A percentile compares a stretch with the other conserved stretches of the same genome.
Evolutionary conservation across 2,329 filamentous ascomycete genomes (phyloP).

Genomic region (Colletotrichum sp.): DNA sequence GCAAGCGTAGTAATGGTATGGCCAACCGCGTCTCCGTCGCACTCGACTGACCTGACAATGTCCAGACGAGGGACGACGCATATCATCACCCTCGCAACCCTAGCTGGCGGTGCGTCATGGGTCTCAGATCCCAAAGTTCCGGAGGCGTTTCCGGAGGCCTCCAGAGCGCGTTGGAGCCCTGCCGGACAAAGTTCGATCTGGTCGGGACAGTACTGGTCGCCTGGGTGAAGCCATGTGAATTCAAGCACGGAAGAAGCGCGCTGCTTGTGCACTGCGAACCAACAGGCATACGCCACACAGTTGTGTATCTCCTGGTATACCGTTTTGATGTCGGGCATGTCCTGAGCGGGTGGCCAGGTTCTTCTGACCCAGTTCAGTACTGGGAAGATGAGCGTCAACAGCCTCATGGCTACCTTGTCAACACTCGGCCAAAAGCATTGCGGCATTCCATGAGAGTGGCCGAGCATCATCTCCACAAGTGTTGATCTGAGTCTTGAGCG

Average conservation of each 20-base stretch:
- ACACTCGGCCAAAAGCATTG: constrained; percentile 33
- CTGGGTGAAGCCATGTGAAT: constrained; percentile 31
- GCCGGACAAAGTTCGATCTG: constrained; percentile 22
- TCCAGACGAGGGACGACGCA: constrained; percentile 28
- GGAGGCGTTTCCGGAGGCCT: background rate
- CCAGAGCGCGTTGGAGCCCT: background rate
- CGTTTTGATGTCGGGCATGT: background rate
- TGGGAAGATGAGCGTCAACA: constrained; percentile 27
- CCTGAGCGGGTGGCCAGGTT: background rate
- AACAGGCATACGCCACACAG: constrained; percentile 32
- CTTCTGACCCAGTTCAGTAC: constrained; percentile 22
- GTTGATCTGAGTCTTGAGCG: constrained; percentile 29
- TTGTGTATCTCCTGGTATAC: constrained; percentile 27
- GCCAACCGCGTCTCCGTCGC: background rate
- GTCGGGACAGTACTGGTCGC: constrained; percentile 24
- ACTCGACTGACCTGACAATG: background rate
- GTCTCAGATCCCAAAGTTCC: background rate
- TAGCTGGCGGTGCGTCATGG: background rate
- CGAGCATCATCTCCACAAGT: constrained; percentile 28
- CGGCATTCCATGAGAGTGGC: constrained; percentile 20
- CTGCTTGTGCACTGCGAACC: constrained; percentile 31
- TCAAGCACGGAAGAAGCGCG: constrained; percentile 25
- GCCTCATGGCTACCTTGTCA: constrained; percentile 27
- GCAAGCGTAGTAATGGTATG: constrained; percentile 25
- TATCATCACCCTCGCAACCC: constrained; percentile 34